These are phyloP conservation scores for Daldinia eschscholtzii DNA, from an alignment of 2,329 filamentous ascomycete genomes.

Conservation along the genomic window DNA sequence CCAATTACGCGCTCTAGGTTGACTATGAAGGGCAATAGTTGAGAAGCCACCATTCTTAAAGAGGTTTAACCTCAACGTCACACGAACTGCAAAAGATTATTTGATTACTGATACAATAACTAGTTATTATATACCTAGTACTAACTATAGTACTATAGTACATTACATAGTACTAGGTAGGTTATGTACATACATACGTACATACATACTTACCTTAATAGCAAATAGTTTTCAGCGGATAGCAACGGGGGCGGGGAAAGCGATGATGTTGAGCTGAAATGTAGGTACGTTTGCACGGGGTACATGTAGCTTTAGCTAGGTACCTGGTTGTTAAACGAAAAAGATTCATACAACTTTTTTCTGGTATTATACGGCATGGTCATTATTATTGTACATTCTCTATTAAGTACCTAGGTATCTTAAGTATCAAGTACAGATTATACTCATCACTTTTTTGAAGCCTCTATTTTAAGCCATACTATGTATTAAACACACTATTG, in stretches of 20 bases:
- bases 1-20: slow-evolving; percentile 29
- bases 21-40: slow-evolving; percentile 33
- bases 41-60: slow-evolving; percentile 32
- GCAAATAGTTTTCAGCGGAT: neutral
- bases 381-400: neutral
- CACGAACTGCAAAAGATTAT: slow-evolving; percentile 25
- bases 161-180: neutral
- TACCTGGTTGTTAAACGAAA: neutral
- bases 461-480: slow-evolving; percentile 5
- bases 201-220: neutral
- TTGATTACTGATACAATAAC: slow-evolving; percentile 43
- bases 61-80: slow-evolving; percentile 27
- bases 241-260: neutral
- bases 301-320: neutral
- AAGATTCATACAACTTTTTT: neutral
- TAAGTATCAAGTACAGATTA: neutral
- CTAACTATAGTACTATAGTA: too few relatives aligned
- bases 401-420: neutral
- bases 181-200: neutral
- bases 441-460: neutral
- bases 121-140: too few relatives aligned
- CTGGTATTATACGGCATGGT: neutral
- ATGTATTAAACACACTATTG: neutral
- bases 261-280: slow-evolving; percentile 1
- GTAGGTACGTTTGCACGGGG: neutral